phyloP scores from a whole-genome alignment of 495 filamentous ascomycete species.

The Neurospora sp. region DNA sequence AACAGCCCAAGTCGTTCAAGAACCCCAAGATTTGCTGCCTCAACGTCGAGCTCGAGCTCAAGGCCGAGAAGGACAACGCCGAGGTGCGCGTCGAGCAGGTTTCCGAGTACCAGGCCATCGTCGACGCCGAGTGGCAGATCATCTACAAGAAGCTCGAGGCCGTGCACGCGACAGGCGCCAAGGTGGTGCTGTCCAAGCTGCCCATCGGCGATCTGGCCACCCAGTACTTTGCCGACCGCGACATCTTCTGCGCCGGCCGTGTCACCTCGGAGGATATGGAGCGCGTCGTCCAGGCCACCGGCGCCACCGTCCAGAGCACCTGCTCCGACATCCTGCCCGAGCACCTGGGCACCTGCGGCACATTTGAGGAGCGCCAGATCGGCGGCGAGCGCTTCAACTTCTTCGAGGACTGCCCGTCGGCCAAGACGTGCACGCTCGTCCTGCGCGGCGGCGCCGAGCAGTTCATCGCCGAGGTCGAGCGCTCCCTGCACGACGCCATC shows the following conservation, averaged over 20 bases:
- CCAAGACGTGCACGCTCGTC: constrained; percentile 93
- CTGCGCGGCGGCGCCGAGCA: constrained; percentile 95
- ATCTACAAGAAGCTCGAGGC: constrained; percentile 99
- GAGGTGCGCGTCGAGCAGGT: constrained; percentile 97
- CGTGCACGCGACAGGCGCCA: constrained; percentile 81
- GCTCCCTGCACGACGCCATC: constrained; percentile 93
- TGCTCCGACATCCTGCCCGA: constrained; percentile 88
- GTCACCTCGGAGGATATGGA: constrained; percentile 91
- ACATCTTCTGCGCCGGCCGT: constrained; percentile 96
- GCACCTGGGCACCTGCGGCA: constrained; percentile 84
- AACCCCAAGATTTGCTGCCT: constrained; percentile 92
- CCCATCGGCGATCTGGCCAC: constrained; percentile 97
- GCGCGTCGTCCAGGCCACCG: constrained; percentile 88
- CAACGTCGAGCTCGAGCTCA: constrained; percentile 90
- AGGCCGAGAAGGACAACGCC: constrained; percentile 98
- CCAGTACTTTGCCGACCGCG: constrained; percentile 95
- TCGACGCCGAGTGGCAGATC: constrained; percentile 99
- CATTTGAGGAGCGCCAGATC: constrained; percentile 92
- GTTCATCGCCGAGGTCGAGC: constrained; percentile 97
- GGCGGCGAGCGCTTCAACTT: constrained; percentile 97
- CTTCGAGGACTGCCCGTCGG: constrained; percentile 88
- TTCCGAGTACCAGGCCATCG: constrained; percentile 97
- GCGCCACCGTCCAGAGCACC: constrained; percentile 84
- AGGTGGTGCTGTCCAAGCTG: constrained; percentile 93
- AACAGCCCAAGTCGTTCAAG: constrained; percentile 91